Evolutionary conservation across 2,329 filamentous ascomycete species (phyloP), one percentile per base, ranked within the genome.

Genomic region (Monilinia polystroma): DNA sequence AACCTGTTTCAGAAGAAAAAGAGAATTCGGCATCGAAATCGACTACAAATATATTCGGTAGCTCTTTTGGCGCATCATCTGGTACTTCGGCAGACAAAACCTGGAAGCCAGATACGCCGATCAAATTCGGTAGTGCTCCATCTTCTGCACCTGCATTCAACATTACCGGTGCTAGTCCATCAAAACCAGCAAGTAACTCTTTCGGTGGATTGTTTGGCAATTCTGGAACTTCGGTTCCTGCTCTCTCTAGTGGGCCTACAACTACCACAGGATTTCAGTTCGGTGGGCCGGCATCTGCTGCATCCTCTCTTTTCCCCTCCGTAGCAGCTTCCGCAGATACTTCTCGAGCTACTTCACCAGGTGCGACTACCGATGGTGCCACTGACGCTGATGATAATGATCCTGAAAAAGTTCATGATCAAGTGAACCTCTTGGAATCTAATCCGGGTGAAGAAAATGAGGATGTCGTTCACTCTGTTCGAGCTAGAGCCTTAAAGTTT

Each of bases 391-490:
- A 74, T 32, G 73, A 74, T 49, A 68, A 85, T 70, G 85, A 86
- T 71, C 82, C 81, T 68, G 85, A 85, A 23, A 66, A 59, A 74
- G 83, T 84, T 75, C 84, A 91, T 68, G 84, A 88, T 76, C 89
- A 91, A 77, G 84, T 91, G 70, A 88, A 89, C 75, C 83, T 94
- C 72, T 87, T 87, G 63, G 82, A 85, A 70, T 85, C 84, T 66
- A 85, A 86, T 20, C 84, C 87, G 52, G 88, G 88, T 32, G 90
- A 93, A 76, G 88, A 90, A 75, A 84, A 91, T 67, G 91, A 95
- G 76, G 83, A 86, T 43, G 81, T 88, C 49, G 76, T 93, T 26
- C 84, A 90, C 76, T 89, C 94, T 75, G 83, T 90, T 18, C 85
- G 88, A 32, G 87, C 88, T 55, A 92, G 91, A 77, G 89, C 86